Conservation (phyloP, 441 rosid species). For the Dalechampia spathulata region DNA sequence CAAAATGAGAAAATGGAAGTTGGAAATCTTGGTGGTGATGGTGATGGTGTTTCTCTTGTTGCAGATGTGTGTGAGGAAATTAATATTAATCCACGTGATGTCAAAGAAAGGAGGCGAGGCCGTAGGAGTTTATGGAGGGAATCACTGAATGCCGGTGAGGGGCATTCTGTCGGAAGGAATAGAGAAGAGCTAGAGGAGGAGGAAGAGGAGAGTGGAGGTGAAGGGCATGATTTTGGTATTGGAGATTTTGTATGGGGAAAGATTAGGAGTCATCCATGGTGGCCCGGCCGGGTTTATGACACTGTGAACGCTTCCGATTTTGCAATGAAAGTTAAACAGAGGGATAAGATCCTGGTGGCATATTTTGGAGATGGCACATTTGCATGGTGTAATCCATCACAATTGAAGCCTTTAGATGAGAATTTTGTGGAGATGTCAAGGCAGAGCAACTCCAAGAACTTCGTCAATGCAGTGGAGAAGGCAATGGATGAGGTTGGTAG, state of each 20-base stretch:
- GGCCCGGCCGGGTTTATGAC: conserved; percentile 86
- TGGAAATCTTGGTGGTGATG: conserved; percentile 14
- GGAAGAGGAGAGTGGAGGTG: conserved; percentile 29
- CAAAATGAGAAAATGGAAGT: conserved; percentile 14
- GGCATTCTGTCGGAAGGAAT: conserved; percentile 6
- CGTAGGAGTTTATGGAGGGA: background rate
- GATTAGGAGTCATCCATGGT: conserved; percentile 72
- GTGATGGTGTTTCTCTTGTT: conserved; percentile 14
- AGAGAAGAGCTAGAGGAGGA: conserved; percentile 18
- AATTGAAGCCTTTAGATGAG: conserved; percentile 64
- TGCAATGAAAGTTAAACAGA: conserved; percentile 46
- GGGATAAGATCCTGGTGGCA: conserved; percentile 57
- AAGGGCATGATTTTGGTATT: conserved; percentile 34
- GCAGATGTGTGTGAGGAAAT: conserved; percentile 15
- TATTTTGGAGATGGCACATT: conserved; percentile 69
- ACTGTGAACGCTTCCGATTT: conserved; percentile 52
- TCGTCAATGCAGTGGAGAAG: conserved; percentile 43
- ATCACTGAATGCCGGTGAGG: conserved; percentile 9
- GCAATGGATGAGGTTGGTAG: conserved; percentile 59
- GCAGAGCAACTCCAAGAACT: conserved; percentile 46
- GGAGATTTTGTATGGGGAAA: conserved; percentile 92
- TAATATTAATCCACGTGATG: background rate
- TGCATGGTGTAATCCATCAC: conserved; percentile 67
- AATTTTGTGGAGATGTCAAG: conserved; percentile 53
- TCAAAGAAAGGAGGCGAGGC: conserved; percentile 2